These are phyloP conservation scores for Leptographium radiaticola DNA, from an alignment of 2,329 filamentous ascomycete species.

Conservation along the genomic window DNA sequence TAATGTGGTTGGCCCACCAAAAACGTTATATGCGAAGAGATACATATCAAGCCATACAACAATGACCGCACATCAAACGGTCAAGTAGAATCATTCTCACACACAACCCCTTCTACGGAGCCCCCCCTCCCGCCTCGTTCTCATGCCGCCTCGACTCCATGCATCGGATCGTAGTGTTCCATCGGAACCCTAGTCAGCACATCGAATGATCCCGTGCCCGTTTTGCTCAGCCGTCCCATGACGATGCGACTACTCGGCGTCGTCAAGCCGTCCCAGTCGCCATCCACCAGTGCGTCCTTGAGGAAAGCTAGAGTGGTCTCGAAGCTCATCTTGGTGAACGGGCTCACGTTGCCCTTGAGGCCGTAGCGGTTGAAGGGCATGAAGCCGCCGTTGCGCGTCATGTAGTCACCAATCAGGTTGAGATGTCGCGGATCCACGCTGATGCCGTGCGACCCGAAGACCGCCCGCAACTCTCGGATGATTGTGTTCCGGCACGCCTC, in stretches of 20 bases:
- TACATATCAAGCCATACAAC: too few species aligned
- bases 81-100: too few species aligned
- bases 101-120: too few species aligned
- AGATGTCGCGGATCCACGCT: conserved; percentile 82
- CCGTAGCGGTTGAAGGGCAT: conserved; percentile 88
- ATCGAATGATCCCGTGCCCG: conserved; percentile 88
- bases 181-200: conserved; percentile 54
- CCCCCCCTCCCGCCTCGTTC: too few species aligned
- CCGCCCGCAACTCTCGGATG: conserved; percentile 68
- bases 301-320: conserved; percentile 93
- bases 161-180: conserved; percentile 27
- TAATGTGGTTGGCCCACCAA: too few species aligned
- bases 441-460: conserved; percentile 88
- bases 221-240: conserved; percentile 65
- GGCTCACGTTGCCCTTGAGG: conserved; percentile 69
- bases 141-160: neutral
- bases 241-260: conserved; percentile 83
- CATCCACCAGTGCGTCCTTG: conserved; percentile 79
- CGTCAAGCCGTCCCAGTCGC: conserved; percentile 77
- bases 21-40: too few species aligned
- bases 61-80: too few species aligned
- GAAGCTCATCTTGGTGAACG: conserved; percentile 98
- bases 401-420: conserved; percentile 91
- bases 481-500: conserved; percentile 85
- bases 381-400: conserved; percentile 89